Base-by-base conservation (phyloP, 306 rosid species). In the Cicer cuneatum region DNA sequence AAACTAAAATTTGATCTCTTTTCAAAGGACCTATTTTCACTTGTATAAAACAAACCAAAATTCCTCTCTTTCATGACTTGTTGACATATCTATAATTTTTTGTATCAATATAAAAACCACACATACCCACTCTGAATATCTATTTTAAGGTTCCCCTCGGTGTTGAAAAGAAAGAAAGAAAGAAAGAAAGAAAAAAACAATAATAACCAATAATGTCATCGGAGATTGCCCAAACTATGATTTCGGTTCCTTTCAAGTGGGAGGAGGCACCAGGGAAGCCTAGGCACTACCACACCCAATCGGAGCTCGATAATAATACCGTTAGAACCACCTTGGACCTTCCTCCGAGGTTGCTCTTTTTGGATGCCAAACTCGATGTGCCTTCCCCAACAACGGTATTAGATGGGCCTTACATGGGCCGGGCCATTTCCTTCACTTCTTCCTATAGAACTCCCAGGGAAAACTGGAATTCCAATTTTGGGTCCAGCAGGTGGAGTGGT, bases 231-330 rank as follows among this genome's bases (percentile, higher is more conserved):
- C 74, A 72, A 38, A 81, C 80, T 1, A 43, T 65, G n/a, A 89
- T 85, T 16, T 88, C 99, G 0, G 75, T 94, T 52, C 96, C 99
- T 0, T 94, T 94, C 76, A 80, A 79, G 79, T 94, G 99, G 99
- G 99, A 94, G 73, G 99, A 92, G 72, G 96, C 89, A 8, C 99
- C 99, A 10, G 99, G 99, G 7, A 94, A 89, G 76, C 97, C 97
- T 2, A 72, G 92, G 45, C 78, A 37, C 69, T 56, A 69, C 70
- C 52, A 60, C 76, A 72, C 62, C 58, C 66, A 71, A 45, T 39
- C 83, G 37, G 79, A 84, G 71, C 79, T 84, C 51, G 56, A 45
- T 13, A 61, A 65, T 13, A 71, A 12, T 10, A 66, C 1, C 1
- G 52, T 21, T 14, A 39, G 1, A 37, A 76, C 96, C 3, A 66